These are phyloP conservation scores for Colletotrichum sp. DNA, from an alignment of 2,329 filamentous ascomycete species.

Conservation along the genomic window DNA sequence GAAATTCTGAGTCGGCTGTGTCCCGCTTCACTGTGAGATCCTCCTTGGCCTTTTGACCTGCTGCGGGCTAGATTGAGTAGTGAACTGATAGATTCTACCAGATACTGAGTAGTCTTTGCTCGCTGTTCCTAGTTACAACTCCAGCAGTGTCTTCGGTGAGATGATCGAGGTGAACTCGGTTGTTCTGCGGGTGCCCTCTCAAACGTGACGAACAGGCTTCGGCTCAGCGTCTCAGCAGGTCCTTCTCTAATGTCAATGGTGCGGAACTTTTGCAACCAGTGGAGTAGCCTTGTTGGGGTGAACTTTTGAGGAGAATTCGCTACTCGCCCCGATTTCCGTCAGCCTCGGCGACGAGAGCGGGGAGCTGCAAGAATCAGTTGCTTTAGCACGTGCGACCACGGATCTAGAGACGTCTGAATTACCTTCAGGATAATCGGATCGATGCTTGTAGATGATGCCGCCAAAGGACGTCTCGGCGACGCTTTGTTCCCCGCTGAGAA, in stretches of 20 bases:
- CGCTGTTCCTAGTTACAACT: not conserved
- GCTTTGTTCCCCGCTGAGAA: not conserved
- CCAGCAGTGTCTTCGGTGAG: not conserved
- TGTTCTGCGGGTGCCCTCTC: not conserved
- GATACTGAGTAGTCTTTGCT: not conserved
- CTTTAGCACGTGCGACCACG: not conserved
- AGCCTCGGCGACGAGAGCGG: not conserved
- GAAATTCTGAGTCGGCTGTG: not conserved
- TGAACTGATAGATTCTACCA: not conserved
- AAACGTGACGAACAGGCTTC: not conserved
- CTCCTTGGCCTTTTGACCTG: not conserved
- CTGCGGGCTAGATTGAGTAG: not conserved
- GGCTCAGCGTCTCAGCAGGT: not conserved
- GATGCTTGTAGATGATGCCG: not conserved
- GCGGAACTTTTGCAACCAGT: not conserved
- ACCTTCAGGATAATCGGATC: not conserved
- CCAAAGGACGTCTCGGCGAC: not conserved
- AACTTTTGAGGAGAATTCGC: not conserved
- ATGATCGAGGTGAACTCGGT: not conserved
- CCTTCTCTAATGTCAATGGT: not conserved
- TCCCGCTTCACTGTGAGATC: not conserved
- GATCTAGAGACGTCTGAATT: not conserved
- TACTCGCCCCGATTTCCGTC: not conserved
- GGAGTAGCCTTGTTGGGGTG: not conserved
- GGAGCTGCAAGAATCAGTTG: not conserved